These are phyloP conservation scores for Acanthamoeba castellanii DNA, from an alignment of 208 protist species.

Conservation along the genomic window DNA sequence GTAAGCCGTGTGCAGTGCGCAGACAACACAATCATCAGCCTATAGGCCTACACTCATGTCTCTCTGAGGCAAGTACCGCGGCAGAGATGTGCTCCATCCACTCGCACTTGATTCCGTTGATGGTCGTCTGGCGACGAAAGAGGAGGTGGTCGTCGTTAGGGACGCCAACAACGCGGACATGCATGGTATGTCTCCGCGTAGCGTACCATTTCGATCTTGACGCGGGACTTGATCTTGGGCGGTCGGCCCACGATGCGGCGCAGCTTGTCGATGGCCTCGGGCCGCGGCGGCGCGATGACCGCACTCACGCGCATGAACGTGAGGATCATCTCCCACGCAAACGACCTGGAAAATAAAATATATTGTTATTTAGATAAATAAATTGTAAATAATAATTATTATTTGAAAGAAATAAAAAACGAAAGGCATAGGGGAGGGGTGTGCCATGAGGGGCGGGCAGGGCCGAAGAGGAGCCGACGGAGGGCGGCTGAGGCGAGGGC, in stretches of 20 bases:
- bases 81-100: constrained; percentile 55
- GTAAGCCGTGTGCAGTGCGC: background rate
- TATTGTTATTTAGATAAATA: background rate
- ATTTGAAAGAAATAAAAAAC: background rate
- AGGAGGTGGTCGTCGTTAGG: too few relatives aligned
- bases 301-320: constrained; percentile 42
- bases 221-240: constrained; percentile 44
- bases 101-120: constrained; percentile 2
- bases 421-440: background rate
- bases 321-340: constrained; percentile 2
- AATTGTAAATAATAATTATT: background rate
- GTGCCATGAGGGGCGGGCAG: background rate
- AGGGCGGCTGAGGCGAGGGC: background rate
- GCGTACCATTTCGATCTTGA: constrained; percentile 17
- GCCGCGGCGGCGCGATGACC: background rate
- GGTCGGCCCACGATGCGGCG: constrained; percentile 23
- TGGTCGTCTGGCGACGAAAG: background rate
- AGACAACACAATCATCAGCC: background rate
- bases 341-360: background rate
- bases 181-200: background rate
- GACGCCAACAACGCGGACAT: background rate
- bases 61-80: background rate
- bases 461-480: background rate
- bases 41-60: background rate
- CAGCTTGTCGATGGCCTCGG: constrained; percentile 47